Base-by-base conservation (phyloP, 208 protist species). In the Angomonas deanei region DNA sequence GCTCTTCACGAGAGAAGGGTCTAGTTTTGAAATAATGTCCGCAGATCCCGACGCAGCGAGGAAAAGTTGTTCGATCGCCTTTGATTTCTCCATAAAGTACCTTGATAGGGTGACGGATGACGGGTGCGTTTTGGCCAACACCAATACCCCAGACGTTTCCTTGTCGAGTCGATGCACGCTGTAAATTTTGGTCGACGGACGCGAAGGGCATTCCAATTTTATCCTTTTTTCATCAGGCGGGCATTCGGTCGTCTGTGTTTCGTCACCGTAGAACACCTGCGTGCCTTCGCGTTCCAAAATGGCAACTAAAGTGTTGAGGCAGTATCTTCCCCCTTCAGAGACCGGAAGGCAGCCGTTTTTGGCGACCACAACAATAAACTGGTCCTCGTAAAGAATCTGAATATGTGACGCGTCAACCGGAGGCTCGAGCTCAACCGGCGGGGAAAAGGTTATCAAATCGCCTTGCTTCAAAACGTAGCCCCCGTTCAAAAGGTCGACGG, bases 341-440 rank as follows among this genome's bases (percentile, higher is more conserved):
- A 96, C 84, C 0, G 90, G 90, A 3, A 96, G 50, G 62, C 88
- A 80, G 27, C 85, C 85, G 38, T 86, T 92, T 57, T 96, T 96
- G 1, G 66, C 68, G 23, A 82, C 79, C 19, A 85, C 84, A 0
- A 96, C 0, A 24, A 93, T 23, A 0, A 46, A 49, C 0, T 72
- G 73, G 42, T 93, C 87, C 8, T 84, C 75, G 55, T 81, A 72
- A 10, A 92, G 23, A n/a, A 88, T 48, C 10, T 58, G 30, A 27
- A 91, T 73, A 66, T 85, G 24, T n/a, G 50, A 49, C 30, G 80
- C 74, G 59, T 94, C 85, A 27, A 92, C 81, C 0, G 28, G 54
- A 10, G 88, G 88, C 68, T 94, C 85, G 6, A 91, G 61, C 5
- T 78, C 66, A 0, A 70, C 82, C n/a, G 88, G 85, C 11, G 88